These are phyloP conservation scores for Stagonosporopsis vannaccii DNA, from an alignment of 2,329 filamentous ascomycete genomes.

Conservation along the genomic window DNA sequence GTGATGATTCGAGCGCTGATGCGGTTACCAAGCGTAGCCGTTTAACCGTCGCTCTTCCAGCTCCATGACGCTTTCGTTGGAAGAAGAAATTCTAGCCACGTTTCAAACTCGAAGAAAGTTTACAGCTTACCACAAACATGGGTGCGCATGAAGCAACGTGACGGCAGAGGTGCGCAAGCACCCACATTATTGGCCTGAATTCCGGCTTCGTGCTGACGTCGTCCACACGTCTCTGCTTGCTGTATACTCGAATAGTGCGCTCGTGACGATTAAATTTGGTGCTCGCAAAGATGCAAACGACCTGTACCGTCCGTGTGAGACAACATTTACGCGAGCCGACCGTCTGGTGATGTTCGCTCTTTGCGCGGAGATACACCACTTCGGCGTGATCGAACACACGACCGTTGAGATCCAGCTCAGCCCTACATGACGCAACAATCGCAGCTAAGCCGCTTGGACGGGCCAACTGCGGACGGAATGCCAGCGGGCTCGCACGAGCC, in stretches of 20 bases:
- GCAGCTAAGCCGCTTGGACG: not conserved
- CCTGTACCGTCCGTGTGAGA: not conserved
- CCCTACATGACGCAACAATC: slow-evolving; percentile 19
- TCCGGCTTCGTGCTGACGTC: slow-evolving; percentile 11
- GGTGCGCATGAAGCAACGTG: slow-evolving; percentile 1
- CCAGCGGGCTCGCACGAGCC: too few relatives aligned
- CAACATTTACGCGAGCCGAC: not conserved
- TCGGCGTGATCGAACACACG: slow-evolving; percentile 7
- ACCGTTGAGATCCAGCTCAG: slow-evolving; percentile 17
- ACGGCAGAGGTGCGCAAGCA: not conserved
- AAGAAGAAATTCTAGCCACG: not conserved
- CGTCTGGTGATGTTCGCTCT: slow-evolving; percentile 2
- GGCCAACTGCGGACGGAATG: not conserved
- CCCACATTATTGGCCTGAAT: not conserved
- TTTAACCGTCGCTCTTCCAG: not conserved
- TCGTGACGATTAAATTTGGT: not conserved
- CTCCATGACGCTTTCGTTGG: slow-evolving; percentile 2
- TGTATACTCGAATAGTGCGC: not conserved
- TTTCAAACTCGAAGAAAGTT: slow-evolving; percentile 10
- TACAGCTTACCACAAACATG: not conserved
- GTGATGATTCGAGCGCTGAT: not conserved
- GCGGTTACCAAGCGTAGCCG: slow-evolving; percentile 2
- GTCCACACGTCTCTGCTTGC: not conserved
- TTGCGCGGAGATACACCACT: not conserved
- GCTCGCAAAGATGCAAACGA: not conserved